Evolutionary conservation across 768 basidiomycete genomes (phyloP).

Genomic region (Leccinum disarticulatum): DNA sequence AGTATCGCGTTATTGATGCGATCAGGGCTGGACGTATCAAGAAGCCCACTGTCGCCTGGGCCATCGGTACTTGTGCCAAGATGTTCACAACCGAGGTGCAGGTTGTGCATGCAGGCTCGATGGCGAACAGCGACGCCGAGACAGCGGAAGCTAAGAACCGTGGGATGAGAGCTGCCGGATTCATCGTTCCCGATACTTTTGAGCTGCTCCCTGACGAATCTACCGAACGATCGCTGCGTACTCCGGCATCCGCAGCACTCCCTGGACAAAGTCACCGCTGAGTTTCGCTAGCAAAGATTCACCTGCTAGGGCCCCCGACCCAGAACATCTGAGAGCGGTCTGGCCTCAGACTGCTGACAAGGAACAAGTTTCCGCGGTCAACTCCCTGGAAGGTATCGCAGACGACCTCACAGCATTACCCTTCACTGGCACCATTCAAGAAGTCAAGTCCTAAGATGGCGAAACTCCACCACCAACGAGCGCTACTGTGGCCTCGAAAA

Average conservation of each 20-base stretch:
- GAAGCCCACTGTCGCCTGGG: conserved; percentile 99
- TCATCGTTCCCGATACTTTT: conserved; percentile 97
- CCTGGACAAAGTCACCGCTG: conserved; percentile 55
- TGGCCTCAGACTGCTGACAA: conserved; percentile 81
- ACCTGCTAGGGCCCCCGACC: conserved; percentile 67
- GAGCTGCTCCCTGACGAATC: conserved; percentile 91
- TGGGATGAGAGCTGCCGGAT: conserved; percentile 92
- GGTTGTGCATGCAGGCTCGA: conserved; percentile 97
- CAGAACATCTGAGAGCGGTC: conserved; percentile 81
- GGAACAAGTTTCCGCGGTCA: conserved; percentile 62
- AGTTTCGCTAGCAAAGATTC: conserved; percentile 65
- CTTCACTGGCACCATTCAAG: conserved; percentile 78
- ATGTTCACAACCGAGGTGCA: conserved; percentile 99
- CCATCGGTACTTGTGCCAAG: conserved; percentile 99
- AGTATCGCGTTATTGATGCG: conserved; percentile 98
- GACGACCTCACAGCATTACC: conserved; percentile 81
- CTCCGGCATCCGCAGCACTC: conserved; percentile 43
- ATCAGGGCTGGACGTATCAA: conserved; percentile 91
- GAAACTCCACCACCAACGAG: conserved; percentile 72
- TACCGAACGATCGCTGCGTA: conserved; percentile 46
- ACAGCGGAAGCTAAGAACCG: conserved; percentile 98
- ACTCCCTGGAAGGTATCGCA: conserved; percentile 81
- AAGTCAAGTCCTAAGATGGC: conserved; percentile 85
- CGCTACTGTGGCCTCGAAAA: conserved; percentile 58
- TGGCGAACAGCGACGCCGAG: conserved; percentile 97